Evolutionary conservation across 2,329 filamentous ascomycete genomes (phyloP).

Genomic region (Cladosporium halotolerans): DNA sequence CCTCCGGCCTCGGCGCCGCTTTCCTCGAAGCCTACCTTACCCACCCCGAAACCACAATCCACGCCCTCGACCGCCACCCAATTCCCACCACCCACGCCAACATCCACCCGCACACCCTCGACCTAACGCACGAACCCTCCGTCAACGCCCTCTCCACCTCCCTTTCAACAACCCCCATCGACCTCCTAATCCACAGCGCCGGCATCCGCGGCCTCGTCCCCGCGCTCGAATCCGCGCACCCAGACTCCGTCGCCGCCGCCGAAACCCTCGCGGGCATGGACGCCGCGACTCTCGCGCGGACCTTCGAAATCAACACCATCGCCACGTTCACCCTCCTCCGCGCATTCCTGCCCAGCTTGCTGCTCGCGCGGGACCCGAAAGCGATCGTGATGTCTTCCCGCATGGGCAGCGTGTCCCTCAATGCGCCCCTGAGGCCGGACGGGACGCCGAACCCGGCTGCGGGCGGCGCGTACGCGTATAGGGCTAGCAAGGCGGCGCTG

Average conservation of each 20-base stretch:
- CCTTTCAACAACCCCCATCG: conserved; percentile 25
- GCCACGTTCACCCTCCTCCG: conserved; percentile 38
- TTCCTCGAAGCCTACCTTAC: conserved; percentile 27
- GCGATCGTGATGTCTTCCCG: conserved; percentile 40
- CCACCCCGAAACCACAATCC: conserved; percentile 20
- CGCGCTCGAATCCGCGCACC: conserved; percentile 18
- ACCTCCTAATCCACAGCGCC: conserved; percentile 39
- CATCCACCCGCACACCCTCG: conserved; percentile 19
- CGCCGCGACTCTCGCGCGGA: conserved; percentile 31
- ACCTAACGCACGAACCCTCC: conserved; percentile 24
- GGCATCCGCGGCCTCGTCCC: conserved; percentile 41
- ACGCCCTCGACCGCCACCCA: conserved; percentile 28
- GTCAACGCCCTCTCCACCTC: conserved; percentile 18
- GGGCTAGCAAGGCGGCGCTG: conserved; percentile 42
- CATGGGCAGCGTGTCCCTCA: conserved; percentile 40
- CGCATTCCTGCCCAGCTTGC: conserved; percentile 33
- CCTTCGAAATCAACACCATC: conserved; percentile 38
- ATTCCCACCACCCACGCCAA: conserved; percentile 17
- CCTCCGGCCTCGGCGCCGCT: conserved; percentile 33
- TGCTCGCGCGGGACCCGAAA: conserved; percentile 20
- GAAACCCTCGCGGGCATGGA: conserved; percentile 39
- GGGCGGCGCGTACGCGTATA: conserved; percentile 42
- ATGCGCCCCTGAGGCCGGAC: conserved; percentile 17
- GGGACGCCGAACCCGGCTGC: conserved; percentile 15
- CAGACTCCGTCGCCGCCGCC: conserved; percentile 33